Evolutionary conservation across 1,139 yeast species (phyloP), one percentile per base, ranked within the genome.

Genomic region (Pichia sp.): DNA sequence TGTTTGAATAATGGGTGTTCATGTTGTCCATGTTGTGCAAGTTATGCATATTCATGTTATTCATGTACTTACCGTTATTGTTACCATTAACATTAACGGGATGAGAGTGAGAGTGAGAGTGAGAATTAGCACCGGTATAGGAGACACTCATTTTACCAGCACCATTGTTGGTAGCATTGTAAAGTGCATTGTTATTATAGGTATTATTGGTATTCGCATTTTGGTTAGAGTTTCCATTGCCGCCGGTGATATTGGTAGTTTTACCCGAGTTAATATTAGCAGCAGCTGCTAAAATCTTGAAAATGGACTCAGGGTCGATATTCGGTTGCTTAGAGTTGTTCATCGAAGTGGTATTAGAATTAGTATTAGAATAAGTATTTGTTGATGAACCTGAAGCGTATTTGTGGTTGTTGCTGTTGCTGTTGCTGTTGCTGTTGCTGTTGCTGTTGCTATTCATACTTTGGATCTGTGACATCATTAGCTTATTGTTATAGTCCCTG

Each of bases 251-350:
- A n/a, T n/a, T n/a, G n/a, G n/a, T n/a, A n/a, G n/a, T n/a, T n/a
- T n/a, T n/a, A n/a, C n/a, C n/a, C n/a, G n/a, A n/a, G n/a, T n/a
- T n/a, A n/a, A n/a, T n/a, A n/a, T n/a, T n/a, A 13, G 38, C 40
- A 13, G 51, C 53, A 7, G 53, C 51, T 2, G 51, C 49, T n/a
- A 49, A 29, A 26, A 49, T 49, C 27, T 45, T 48, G 34, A 46
- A 48, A 19, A 49, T 40, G 4, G 53, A 46, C n/a, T 38, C 37
- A 8, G 51, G 42, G 32, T 49, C 51, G 28, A 49, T 40, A 19
- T 39, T 41, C 3, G 30, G 12, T 5, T 27, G n/a, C 22, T 21
- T 21, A 9, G 11, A 9, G 11, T 21, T 21, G 10, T 21, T 21
- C 8, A n/a, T n/a, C n/a, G n/a, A n/a, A n/a, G n/a, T n/a, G n/a